Evolutionary conservation across 2,329 filamentous ascomycete species (phyloP).

Genomic region (Periconia sp.): DNA sequence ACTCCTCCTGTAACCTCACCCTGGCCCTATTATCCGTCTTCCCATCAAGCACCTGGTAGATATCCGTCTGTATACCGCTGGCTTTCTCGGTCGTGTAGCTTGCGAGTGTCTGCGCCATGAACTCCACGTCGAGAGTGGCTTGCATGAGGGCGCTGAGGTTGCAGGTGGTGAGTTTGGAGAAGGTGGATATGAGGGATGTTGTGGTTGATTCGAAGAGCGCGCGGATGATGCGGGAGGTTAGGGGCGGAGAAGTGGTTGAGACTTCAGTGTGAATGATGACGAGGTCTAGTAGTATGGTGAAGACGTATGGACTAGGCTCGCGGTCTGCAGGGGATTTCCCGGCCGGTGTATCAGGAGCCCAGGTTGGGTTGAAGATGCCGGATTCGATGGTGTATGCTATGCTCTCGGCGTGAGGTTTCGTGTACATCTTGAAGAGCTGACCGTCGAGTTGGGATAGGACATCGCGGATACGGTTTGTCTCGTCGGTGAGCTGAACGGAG

Average conservation of each 20-base stretch:
- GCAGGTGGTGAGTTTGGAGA: conserved; percentile 69
- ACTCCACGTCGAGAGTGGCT: conserved; percentile 95
- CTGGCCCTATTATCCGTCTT: conserved; percentile 89
- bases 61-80: conserved; percentile 81
- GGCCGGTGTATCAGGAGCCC: conserved; percentile 66
- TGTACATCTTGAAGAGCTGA: conserved; percentile 91
- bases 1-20: conserved; percentile 78
- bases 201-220: conserved; percentile 85
- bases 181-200: conserved; percentile 79
- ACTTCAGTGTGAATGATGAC: conserved; percentile 89
- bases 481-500: conserved; percentile 91
- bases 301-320: conserved; percentile 86
- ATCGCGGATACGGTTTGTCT: conserved; percentile 89
- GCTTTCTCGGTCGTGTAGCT: conserved; percentile 88
- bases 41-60: conserved; percentile 89
- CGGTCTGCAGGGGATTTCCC: conserved; percentile 57
- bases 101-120: conserved; percentile 89
- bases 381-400: conserved; percentile 73
- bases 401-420: conserved; percentile 61
- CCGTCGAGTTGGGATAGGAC: conserved; percentile 89
- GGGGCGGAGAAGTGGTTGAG: conserved; percentile 63
- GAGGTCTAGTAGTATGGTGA: conserved; percentile 81
- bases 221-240: conserved; percentile 82
- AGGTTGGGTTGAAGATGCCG: conserved; percentile 74
- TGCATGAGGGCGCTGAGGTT: conserved; percentile 87